phyloP scores from a whole-genome alignment of 371 early-diverging fungal species.

The Apophysomyces ossiformis region DNA sequence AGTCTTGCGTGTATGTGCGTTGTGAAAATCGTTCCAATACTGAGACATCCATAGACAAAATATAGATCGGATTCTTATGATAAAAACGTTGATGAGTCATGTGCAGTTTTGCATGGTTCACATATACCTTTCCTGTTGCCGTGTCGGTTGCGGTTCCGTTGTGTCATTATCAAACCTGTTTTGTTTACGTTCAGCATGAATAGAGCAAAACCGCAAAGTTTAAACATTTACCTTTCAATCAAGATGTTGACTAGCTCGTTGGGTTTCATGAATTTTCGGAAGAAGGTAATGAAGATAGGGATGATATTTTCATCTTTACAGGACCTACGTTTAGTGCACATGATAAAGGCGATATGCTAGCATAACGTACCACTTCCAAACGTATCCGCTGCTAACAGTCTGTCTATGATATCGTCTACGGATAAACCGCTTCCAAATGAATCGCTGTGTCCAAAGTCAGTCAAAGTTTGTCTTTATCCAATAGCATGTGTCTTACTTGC shows the following conservation, averaged over 20 bases:
- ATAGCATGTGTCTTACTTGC: constrained; percentile 33
- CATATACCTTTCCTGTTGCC: constrained; percentile 41
- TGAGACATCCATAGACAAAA: constrained; percentile 53
- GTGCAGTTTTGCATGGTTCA: not conserved
- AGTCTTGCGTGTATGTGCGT: constrained; percentile 51
- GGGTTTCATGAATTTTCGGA: constrained; percentile 62
- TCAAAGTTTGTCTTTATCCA: not conserved
- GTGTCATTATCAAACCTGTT: constrained; percentile 44
- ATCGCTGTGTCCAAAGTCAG: constrained; percentile 26
- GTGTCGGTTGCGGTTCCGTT: constrained; percentile 34
- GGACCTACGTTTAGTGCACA: not conserved
- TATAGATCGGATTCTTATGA: constrained; percentile 47
- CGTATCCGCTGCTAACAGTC: constrained; percentile 30
- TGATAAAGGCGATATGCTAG: not conserved
- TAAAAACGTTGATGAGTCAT: constrained; percentile 18
- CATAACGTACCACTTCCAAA: constrained; percentile 29
- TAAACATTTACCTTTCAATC: constrained; percentile 42
- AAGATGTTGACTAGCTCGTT: constrained; percentile 49
- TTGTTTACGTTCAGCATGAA: not conserved
- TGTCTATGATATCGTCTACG: constrained; percentile 45
- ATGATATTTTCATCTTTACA: constrained; percentile 42
- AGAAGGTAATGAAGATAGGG: constrained; percentile 59
- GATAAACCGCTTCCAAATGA: constrained; percentile 43
- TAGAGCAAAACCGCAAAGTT: not conserved
- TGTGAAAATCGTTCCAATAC: constrained; percentile 60